These are phyloP conservation scores for Alternaria triticina DNA, from an alignment of 2,329 filamentous ascomycete species.

Conservation along the genomic window DNA sequence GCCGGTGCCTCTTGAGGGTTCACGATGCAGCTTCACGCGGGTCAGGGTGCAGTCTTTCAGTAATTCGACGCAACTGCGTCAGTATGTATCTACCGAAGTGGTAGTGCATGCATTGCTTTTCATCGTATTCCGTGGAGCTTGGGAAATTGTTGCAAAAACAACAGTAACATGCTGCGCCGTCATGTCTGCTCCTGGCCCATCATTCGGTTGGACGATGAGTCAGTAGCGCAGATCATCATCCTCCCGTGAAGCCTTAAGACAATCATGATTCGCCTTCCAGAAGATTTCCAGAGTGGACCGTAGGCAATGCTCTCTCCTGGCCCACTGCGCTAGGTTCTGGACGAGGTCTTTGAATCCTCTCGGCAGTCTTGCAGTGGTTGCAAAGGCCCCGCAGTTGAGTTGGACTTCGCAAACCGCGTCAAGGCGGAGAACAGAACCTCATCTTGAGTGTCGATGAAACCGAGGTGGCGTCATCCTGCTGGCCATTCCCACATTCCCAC, in stretches of 20 bases:
- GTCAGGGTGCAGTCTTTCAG: not conserved
- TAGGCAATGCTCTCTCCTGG: not conserved
- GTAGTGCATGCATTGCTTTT: not conserved
- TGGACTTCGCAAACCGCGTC: slow-evolving; percentile 11
- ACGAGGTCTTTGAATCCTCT: not conserved
- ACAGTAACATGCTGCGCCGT: not conserved
- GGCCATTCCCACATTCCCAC: not conserved
- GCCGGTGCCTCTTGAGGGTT: not conserved
- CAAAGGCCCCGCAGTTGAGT: not conserved
- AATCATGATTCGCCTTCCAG: slow-evolving; percentile 8
- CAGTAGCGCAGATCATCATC: slow-evolving; percentile 9
- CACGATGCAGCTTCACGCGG: not conserved
- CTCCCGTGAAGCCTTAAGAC: not conserved
- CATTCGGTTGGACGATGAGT: slow-evolving; percentile 5
- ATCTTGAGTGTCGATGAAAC: slow-evolving; percentile 1
- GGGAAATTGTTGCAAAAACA: not conserved
- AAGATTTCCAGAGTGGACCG: slow-evolving; percentile 5
- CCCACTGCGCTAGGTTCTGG: not conserved
- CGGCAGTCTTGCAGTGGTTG: not conserved
- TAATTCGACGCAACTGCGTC: not conserved
- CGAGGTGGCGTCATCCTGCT: slow-evolving; percentile 5
- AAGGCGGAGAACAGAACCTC: slow-evolving; percentile 6
- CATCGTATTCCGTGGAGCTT: not conserved
- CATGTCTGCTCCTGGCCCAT: slow-evolving; percentile 1
- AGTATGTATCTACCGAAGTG: not conserved